Evolutionary conservation across 2,329 filamentous ascomycete species (phyloP).

Genomic region (Aspergillus arachidicola): DNA sequence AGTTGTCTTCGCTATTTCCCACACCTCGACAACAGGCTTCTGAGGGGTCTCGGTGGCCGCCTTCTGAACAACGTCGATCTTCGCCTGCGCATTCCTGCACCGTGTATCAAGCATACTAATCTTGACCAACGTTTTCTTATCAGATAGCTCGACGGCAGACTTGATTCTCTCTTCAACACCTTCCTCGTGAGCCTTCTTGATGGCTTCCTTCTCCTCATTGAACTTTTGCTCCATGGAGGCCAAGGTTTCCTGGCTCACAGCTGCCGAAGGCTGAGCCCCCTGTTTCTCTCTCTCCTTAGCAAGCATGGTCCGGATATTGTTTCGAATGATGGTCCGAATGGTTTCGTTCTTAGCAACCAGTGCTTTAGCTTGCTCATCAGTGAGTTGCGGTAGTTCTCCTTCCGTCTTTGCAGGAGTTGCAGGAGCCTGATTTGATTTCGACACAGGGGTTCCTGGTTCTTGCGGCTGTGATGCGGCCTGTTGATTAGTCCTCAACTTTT

Average conservation of each 20-base stretch:
- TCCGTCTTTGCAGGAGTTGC: constrained; percentile 35
- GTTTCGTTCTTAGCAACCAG: constrained; percentile 54
- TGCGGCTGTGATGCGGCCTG: constrained; percentile 29
- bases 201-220: constrained; percentile 42
- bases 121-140: constrained; percentile 73
- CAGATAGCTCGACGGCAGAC: constrained; percentile 67
- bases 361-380: constrained; percentile 53
- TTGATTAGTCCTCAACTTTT: constrained; percentile 50
- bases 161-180: constrained; percentile 61
- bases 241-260: constrained; percentile 38
- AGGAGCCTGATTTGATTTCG: constrained; percentile 26
- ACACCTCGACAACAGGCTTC: constrained; percentile 81
- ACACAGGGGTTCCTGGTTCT: constrained; percentile 25
- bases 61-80: constrained; percentile 75
- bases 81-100: constrained; percentile 64
- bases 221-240: constrained; percentile 43
- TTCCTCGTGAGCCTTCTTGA: constrained; percentile 54
- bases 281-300: constrained; percentile 47
- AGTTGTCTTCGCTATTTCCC: constrained; percentile 73
- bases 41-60: constrained; percentile 85
- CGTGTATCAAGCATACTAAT: constrained; percentile 79
- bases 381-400: constrained; percentile 44
- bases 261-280: constrained; percentile 26
- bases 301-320: constrained; percentile 59
- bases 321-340: constrained; percentile 53